phyloP scores from a whole-genome alignment of 305 asterid genomes.

The Fraxinus xanthoxyloides region DNA sequence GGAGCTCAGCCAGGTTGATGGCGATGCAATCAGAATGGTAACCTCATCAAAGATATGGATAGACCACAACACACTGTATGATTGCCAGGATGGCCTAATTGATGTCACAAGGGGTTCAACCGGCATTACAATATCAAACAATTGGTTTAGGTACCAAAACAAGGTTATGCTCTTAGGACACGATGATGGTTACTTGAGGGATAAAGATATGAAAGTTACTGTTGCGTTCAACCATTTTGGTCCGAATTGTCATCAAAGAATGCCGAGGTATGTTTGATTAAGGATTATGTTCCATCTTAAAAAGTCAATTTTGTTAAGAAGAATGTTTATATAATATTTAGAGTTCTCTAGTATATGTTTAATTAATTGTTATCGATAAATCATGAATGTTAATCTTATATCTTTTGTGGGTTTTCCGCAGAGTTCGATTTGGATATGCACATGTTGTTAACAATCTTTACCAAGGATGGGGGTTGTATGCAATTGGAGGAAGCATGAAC shows the following conservation, averaged over 20 bases:
- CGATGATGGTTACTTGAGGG: conserved; percentile 58
- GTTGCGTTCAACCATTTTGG: conserved; percentile 83
- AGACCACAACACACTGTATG: conserved; percentile 67
- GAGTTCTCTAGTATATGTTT: too few relatives aligned
- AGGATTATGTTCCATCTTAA: too few relatives aligned
- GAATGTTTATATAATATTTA: too few relatives aligned
- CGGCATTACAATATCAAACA: conserved; percentile 64
- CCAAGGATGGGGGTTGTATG: conserved; percentile 85
- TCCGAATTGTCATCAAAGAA: conserved; percentile 70
- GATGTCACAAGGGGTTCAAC: conserved; percentile 86
- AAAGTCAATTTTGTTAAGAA: neutral
- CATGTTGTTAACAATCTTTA: conserved; percentile 83
- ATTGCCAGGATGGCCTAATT: conserved; percentile 60
- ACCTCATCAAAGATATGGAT: conserved; percentile 65
- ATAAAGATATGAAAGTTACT: conserved; percentile 68
- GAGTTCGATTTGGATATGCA: conserved; percentile 79
- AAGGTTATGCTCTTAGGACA: conserved; percentile 89
- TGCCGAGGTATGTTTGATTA: conserved; percentile 60
- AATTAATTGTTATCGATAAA: neutral
- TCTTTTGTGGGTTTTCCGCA: neutral
- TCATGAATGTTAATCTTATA: neutral
- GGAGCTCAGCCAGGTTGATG: conserved; percentile 57
- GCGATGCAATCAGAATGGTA: conserved; percentile 65
- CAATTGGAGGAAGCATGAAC: conserved; percentile 85
- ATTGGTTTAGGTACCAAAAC: conserved; percentile 67